Evolutionary conservation across 306 rosid species (phyloP).

Genomic region (Benincasa hispida): DNA sequence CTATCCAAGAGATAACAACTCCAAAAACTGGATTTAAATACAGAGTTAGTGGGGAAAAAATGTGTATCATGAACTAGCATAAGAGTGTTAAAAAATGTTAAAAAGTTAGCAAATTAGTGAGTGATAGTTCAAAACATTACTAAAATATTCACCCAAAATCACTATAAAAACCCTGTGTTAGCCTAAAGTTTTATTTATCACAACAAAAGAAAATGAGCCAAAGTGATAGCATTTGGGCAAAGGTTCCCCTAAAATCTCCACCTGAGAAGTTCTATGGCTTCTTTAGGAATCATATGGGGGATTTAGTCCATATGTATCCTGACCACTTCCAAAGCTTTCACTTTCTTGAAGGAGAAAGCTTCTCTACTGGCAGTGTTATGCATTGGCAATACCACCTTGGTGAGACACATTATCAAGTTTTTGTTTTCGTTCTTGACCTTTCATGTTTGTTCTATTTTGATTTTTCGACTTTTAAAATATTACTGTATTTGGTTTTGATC

Average conservation of each 20-base stretch:
- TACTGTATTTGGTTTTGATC: no score
- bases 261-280: constrained; percentile 13
- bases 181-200: neutral
- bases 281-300: constrained; percentile 9
- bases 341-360: neutral
- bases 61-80: neutral
- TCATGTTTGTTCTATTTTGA: no score
- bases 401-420: neutral
- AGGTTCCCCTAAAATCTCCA: constrained; percentile 6
- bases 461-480: no score
- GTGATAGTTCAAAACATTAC: neutral
- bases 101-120: neutral
- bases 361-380: neutral
- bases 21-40: neutral
- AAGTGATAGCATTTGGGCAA: constrained; percentile 9
- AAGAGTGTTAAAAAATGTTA: neutral
- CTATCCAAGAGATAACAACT: neutral
- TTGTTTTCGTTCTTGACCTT: no score
- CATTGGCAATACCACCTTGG: constrained; percentile 1
- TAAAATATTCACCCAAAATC: neutral
- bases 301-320: constrained; percentile 13
- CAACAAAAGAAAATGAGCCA: neutral
- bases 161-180: neutral
- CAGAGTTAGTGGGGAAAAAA: neutral
- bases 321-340: constrained; percentile 4